phyloP scores from a whole-genome alignment of 179 eudicot species.

The Beta lomatogona region DNA sequence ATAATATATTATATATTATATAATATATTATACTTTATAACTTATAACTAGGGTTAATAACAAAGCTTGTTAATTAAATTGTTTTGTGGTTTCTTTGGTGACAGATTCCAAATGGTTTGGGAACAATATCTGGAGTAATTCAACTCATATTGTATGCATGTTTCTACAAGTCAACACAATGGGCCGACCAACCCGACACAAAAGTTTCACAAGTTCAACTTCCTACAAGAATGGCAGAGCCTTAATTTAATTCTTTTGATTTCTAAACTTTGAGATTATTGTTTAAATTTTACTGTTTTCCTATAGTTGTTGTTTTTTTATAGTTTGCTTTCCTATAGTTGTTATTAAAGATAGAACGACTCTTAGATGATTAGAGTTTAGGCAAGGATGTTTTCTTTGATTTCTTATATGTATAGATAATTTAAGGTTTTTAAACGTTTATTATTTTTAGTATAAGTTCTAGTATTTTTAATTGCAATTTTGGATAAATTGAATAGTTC shows the following conservation, averaged over 20 bases:
- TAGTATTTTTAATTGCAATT: background rate
- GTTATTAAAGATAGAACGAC: background rate
- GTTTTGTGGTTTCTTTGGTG: background rate
- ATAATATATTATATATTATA: no score
- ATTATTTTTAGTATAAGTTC: background rate
- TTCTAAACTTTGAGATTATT: background rate
- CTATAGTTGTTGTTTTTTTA: no score
- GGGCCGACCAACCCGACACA: conserved; percentile 10
- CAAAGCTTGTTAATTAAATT: background rate
- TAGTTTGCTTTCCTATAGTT: background rate
- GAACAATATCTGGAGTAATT: conserved; percentile 32
- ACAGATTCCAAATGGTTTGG: conserved; percentile 41
- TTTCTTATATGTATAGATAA: background rate
- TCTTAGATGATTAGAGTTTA: background rate
- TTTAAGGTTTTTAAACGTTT: background rate
- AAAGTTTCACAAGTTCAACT: conserved; percentile 2
- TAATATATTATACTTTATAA: no score
- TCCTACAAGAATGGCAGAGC: background rate
- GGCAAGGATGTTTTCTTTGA: background rate
- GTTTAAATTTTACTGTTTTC: background rate
- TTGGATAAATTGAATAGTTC: no score
- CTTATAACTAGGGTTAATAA: no score
- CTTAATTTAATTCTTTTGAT: background rate
- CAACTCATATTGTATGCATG: conserved; percentile 28
- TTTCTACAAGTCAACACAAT: conserved; percentile 28